Base-by-base conservation (phyloP, 2,329 filamentous ascomycete species). In the Whalleya microplaca region DNA sequence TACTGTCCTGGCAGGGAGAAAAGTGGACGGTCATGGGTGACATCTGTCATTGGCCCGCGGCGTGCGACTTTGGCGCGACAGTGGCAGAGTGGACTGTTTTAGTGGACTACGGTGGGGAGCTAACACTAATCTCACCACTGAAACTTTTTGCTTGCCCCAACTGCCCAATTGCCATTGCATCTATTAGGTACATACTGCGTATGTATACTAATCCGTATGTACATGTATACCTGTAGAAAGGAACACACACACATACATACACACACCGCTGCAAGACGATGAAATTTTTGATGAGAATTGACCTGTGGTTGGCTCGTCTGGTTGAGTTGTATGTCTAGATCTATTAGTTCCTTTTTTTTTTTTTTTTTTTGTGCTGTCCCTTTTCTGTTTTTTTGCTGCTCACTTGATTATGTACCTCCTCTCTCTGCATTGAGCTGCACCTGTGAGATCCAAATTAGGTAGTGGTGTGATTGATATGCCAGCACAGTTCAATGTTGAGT, bases 1-100 rank as follows among this genome's bases (percentile, higher is more conserved):
- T 7, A 14, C 18, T 62, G 42, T 56, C 53, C 43, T n/a, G 21
- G 21, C 48, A 50, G 16, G 6, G 4, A 45, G 49, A 52, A 45
- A 27, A 56, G 46, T 37, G 45, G 45, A 12, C 45, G 50, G 51
- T 54, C 27, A 21, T 5, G 42, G n/a, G 14, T 12, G 32, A n/a
- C 12, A 21, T 14, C 20, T 29, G 10, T 52, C 51, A 62, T 62
- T 62, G 60, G 60, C 43, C 46, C n/a, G 37, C 54, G 29, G 18
- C 20, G 18, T 20, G 19, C 60, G 44, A 56, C 58, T 62, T 62
- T 62, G 60, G 57, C 60, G 60, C 60, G 60, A 47, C 21, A 48
- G 51, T 60, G 54, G 41, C 37, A 45, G 37, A n/a, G n/a, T n/a
- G n/a, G n/a, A n/a, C n/a, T n/a, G n/a, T n/a, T 51, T 49, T 16